Evolutionary conservation across 2,329 filamentous ascomycete species (phyloP), one percentile per base, ranked within the genome.

Genomic region (Neofusicoccum kwambonambiense): DNA sequence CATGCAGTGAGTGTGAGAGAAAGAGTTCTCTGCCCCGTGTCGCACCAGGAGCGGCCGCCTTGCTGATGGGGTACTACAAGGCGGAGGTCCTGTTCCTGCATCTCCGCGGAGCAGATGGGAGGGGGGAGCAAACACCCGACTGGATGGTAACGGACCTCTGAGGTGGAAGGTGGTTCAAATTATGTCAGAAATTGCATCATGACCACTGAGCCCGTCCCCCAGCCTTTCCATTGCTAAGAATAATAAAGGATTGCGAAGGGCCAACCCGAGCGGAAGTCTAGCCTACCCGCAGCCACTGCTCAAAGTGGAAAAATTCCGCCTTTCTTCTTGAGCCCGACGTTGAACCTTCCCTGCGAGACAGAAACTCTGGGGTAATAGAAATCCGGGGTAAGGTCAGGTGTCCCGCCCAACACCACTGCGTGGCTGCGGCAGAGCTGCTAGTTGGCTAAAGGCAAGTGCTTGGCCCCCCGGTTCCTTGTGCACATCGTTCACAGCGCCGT

Each of bases 301-400:
- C n/a, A 5, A 44, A 15, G 27, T 27, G 22, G 3, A 44, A 15
- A n/a, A 19, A 39, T 8, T 19, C 11, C 50, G 37, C 13, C 31
- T 22, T 56, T 31, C 7, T 56, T 19, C n/a, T 45, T 27, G 52
- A 4, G 12, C 15, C 19, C 11, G 22, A 34, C 15, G 13, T 39
- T 39, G 37, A 8, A 13, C 12, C 56, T 27, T 47, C 41, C 56
- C 56, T 45, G 42, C 27, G 3, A 5, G 42, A 31, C 11, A 17
- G 56, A 60, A 60, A 60, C 41, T 60, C 56, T 60, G 56, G 56
- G 56, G 56, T 60, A 60, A 60, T 60, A 60, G 56, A 60, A 60
- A 60, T 60, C 56, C 42, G 56, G 42, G 56, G 56, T 47, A 60
- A 60, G 56, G 56, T 60, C 56, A 60, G 31, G 56, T 47, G 56